phyloP scores from a whole-genome alignment of 768 basidiomycete species.

The Tylopilus subfusipes region DNA sequence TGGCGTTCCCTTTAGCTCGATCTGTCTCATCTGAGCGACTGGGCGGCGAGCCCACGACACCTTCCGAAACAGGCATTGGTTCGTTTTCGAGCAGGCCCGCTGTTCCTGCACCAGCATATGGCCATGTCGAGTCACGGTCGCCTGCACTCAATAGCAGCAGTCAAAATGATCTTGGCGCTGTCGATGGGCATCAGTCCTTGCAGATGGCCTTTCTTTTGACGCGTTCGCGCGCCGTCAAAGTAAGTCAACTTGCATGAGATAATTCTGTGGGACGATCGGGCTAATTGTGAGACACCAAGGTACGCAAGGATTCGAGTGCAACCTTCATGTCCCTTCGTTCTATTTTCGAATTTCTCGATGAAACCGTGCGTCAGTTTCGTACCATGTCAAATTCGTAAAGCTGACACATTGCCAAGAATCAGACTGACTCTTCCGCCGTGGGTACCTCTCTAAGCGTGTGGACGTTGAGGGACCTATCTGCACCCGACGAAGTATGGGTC shows the following conservation, averaged over 20 bases:
- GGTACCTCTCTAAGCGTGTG: slow-evolving; percentile 45
- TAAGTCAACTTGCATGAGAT: slow-evolving; percentile 27
- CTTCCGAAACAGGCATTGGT: background rate
- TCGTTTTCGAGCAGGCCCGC: slow-evolving; percentile 5
- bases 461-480: slow-evolving; percentile 38
- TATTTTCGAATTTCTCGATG: slow-evolving; percentile 22
- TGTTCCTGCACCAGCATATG: background rate
- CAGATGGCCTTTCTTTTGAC: slow-evolving; percentile 45
- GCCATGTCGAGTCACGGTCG: slow-evolving; percentile 21
- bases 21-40: slow-evolving; percentile 4
- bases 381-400: background rate
- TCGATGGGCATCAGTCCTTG: slow-evolving; percentile 4
- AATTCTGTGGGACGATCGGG: background rate
- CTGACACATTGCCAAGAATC: slow-evolving; percentile 14
- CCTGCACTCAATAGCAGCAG: slow-evolving; percentile 2
- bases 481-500: slow-evolving; percentile 46
- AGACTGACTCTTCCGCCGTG: slow-evolving; percentile 2
- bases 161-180: slow-evolving; percentile 4
- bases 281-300: slow-evolving; percentile 14
- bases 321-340: slow-evolving; percentile 26
- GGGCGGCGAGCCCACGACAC: background rate
- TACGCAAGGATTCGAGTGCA: slow-evolving; percentile 22
- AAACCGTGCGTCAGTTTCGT: slow-evolving; percentile 15
- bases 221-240: slow-evolving; percentile 53
- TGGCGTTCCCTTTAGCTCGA: background rate